Evolutionary conservation across 257 asterid species (phyloP), one percentile per base, ranked within the genome.

Genomic region (Buddleja alternifolia): DNA sequence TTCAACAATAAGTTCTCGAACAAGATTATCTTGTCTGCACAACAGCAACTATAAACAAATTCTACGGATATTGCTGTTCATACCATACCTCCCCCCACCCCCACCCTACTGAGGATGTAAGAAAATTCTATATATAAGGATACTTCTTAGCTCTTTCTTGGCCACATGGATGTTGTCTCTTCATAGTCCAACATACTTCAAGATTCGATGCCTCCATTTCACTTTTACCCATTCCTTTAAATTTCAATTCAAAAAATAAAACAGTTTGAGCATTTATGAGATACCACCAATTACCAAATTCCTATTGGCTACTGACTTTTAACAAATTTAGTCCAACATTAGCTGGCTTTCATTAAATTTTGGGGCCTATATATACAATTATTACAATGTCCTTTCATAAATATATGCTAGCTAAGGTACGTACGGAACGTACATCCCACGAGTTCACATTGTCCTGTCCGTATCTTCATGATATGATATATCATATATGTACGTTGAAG

Each of bases 351-450:
- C 53, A 39, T 24, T n/a, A 41, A 65, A 39, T 25, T 37, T 10
- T n/a, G n/a, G 63, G 71, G 14, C 77, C 75, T 67, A 36, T 75
- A 66, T 42, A 36, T 75, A 60, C 34, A 8, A 75, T 56, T 56
- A 20, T 39, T 57, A 37, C 59, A 48, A 6, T 42, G 59, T 48
- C 64, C n/a, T 61, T 67, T 40, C 64, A 45, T 52, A 10, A 36
- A 52, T 59, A 4, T 4, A 23, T 63, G 81, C 77, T 58, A 66
- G 80, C 72, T 69, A 56, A 67, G 78, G 78, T 77, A 57, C 80
- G 82, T 77, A 77, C 82, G 81, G 82, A 74, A 34, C 40, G 66
- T 69, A 52, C 79, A 63, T 8, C 64, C 64, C 72, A 61, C 66
- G 81, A 58, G 67, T 74, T 79, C 77, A 66, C 63, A 44, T 57